phyloP scores from a whole-genome alignment of 1,139 yeast genomes.

The Pichia sp. region DNA sequence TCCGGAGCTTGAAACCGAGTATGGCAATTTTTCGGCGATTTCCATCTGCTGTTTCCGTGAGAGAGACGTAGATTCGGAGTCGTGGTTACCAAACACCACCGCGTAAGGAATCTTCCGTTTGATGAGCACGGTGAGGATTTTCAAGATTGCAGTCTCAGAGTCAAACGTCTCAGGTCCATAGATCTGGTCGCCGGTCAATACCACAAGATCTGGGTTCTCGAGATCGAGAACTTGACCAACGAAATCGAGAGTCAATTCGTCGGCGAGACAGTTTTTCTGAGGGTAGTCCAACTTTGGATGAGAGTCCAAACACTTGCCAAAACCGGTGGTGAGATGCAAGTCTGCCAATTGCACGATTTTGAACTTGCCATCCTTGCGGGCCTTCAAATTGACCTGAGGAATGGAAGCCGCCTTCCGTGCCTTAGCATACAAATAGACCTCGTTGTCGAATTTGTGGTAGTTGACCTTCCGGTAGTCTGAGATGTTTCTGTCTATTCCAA shows the following conservation, averaged over 20 bases:
- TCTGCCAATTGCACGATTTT: slow-evolving; percentile 85
- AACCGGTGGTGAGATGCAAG: slow-evolving; percentile 75
- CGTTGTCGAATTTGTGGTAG: slow-evolving; percentile 23
- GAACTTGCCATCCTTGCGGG: slow-evolving; percentile 44
- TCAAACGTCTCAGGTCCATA: slow-evolving; percentile 71
- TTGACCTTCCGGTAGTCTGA: slow-evolving; percentile 7
- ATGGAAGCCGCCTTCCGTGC: slow-evolving; percentile 21
- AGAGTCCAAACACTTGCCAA: slow-evolving; percentile 72
- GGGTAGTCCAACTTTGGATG: slow-evolving; percentile 40
- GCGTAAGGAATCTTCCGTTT: slow-evolving; percentile 72
- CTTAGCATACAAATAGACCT: slow-evolving; percentile 23
- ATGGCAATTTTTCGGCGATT: slow-evolving; percentile 57
- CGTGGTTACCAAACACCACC: slow-evolving; percentile 76
- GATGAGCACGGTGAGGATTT: slow-evolving; percentile 72
- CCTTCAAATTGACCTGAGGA: slow-evolving; percentile 24
- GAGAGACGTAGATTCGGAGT: slow-evolving; percentile 77
- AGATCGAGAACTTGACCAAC: slow-evolving; percentile 59
- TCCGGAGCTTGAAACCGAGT: slow-evolving; percentile 57
- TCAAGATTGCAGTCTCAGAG: slow-evolving; percentile 70
- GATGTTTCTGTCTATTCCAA: slow-evolving; percentile 2
- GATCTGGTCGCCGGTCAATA: slow-evolving; percentile 82
- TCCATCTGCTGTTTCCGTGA: slow-evolving; percentile 59
- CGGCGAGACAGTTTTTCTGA: slow-evolving; percentile 60
- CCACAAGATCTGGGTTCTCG: slow-evolving; percentile 78
- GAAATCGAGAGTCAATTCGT: slow-evolving; percentile 60